Percentiles rank a stretch among this genome's conserved stretches.
Conservation (phyloP, 2,329 filamentous ascomycete species). For the Ploettnerulaceae sp. region DNA sequence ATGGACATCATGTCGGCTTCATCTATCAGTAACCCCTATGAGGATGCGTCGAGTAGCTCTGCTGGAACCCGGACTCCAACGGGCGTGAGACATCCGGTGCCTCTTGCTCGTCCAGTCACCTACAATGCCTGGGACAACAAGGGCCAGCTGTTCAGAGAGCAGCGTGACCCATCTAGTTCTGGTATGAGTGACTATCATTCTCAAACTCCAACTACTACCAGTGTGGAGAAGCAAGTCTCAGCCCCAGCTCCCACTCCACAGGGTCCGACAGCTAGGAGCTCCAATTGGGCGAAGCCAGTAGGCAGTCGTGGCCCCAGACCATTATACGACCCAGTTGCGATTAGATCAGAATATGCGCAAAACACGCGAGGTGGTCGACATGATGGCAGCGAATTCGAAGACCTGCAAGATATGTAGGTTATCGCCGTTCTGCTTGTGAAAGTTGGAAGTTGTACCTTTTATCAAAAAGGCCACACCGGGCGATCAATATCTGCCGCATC, state of each 20-base stretch:
- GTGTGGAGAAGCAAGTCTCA: neutral
- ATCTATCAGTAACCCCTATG: constrained; percentile 22
- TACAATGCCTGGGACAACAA: constrained; percentile 19
- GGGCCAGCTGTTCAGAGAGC: constrained; percentile 14
- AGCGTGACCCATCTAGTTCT: constrained; percentile 1
- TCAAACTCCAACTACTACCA: neutral
- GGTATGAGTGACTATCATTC: neutral
- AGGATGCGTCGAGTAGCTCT: constrained; percentile 5
- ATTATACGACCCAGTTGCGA: too few relatives aligned
- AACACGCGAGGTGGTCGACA: too few relatives aligned
- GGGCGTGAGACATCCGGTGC: constrained; percentile 8
- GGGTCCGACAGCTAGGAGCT: neutral
- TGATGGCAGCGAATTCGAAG: too few relatives aligned
- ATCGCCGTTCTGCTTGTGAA: too few relatives aligned
- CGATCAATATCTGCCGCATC: too few relatives aligned
- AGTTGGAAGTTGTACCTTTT: too few relatives aligned
- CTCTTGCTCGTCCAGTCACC: neutral
- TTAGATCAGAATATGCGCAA: too few relatives aligned
- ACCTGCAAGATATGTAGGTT: too few relatives aligned
- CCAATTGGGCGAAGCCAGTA: constrained; percentile 9
- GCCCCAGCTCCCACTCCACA: neutral
- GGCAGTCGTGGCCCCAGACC: neutral
- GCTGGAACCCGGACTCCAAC: constrained; percentile 8
- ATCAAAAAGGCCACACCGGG: too few relatives aligned
- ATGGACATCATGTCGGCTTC: constrained; percentile 1